Evolutionary conservation across 2,329 filamentous ascomycete genomes (phyloP).

Genomic region (Beauveria brongniartii): DNA sequence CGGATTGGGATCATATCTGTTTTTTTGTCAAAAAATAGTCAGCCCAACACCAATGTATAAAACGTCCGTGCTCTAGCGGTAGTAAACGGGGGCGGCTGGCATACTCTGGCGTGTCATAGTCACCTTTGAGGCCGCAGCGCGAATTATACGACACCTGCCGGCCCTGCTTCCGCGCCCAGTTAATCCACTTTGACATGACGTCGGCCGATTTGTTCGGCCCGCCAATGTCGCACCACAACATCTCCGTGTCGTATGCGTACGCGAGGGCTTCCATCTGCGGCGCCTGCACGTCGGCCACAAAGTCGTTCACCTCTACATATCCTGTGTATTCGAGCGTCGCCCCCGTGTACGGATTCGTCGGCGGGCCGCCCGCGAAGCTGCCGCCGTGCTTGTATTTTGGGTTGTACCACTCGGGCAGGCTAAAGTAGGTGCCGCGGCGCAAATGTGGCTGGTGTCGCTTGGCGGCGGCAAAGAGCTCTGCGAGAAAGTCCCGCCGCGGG

Average conservation of each 20-base stretch:
- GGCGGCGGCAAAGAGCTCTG: slow-evolving; percentile 36
- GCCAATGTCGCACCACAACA: slow-evolving; percentile 43
- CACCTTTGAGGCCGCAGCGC: slow-evolving; percentile 43
- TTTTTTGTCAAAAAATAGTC: no score
- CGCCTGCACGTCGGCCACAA: slow-evolving; percentile 33
- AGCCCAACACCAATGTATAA: no score
- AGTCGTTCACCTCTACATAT: slow-evolving; percentile 30
- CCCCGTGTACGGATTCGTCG: slow-evolving; percentile 36
- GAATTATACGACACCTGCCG: slow-evolving; percentile 47
- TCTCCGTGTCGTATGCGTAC: slow-evolving; percentile 34
- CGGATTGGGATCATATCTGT: slow-evolving; percentile 9
- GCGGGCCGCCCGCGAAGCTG: slow-evolving; percentile 29
- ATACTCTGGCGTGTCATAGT: slow-evolving; percentile 57
- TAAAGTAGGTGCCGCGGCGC: slow-evolving; percentile 39
- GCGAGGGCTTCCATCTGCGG: slow-evolving; percentile 39
- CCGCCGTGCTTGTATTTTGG: slow-evolving; percentile 36
- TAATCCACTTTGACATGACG: slow-evolving; percentile 36
- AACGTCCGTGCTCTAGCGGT: no score
- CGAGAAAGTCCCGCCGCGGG: slow-evolving; percentile 31
- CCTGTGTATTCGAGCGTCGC: slow-evolving; percentile 34
- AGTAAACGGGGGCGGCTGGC: neutral
- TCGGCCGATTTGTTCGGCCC: slow-evolving; percentile 33
- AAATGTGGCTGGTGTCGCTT: slow-evolving; percentile 31
- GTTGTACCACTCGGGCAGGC: slow-evolving; percentile 42
- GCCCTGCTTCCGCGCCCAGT: slow-evolving; percentile 27